phyloP scores from a whole-genome alignment of 1,284 basidiomycete species.

The Porphyrellus sp. region DNA sequence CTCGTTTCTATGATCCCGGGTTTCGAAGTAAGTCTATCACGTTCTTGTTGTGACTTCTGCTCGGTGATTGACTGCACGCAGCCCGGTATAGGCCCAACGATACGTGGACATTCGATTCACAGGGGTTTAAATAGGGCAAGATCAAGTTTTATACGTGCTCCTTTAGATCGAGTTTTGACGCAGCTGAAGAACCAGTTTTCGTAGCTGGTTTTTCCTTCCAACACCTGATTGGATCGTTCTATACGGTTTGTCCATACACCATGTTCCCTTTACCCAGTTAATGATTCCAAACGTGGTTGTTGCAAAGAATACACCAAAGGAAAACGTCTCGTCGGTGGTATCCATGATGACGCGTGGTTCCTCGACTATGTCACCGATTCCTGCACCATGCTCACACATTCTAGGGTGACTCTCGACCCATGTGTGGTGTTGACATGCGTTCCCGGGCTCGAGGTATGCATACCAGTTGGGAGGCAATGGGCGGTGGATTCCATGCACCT shows the following conservation, averaged over 20 bases:
- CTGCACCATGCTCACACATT: not conserved
- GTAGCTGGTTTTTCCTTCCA: constrained; percentile 86
- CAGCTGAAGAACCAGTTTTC: constrained; percentile 48
- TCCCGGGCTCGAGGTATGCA: constrained; percentile 53
- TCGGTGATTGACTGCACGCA: constrained; percentile 22
- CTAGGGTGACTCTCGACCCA: constrained; percentile 38
- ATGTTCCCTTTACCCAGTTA: not conserved
- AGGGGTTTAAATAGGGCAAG: constrained; percentile 86
- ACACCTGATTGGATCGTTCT: constrained; percentile 79
- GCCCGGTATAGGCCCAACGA: constrained; percentile 87
- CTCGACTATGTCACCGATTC: constrained; percentile 53
- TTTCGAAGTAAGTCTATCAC: constrained; percentile 53
- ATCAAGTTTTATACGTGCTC: constrained; percentile 67
- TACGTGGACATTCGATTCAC: constrained; percentile 85
- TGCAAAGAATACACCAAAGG: constrained; percentile 91
- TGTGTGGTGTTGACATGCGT: not conserved
- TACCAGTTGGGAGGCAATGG: constrained; percentile 81
- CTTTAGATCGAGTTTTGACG: too few species aligned
- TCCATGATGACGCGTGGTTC: constrained; percentile 91
- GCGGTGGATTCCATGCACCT: constrained; percentile 76
- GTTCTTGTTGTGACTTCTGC: not conserved
- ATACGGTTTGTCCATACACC: constrained; percentile 51
- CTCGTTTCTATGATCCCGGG: constrained; percentile 84
- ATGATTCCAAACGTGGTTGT: constrained; percentile 64
- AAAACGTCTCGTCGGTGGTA: constrained; percentile 81